Evolutionary conservation across 2,329 filamentous ascomycete genomes (phyloP), one percentile per base, ranked within the genome.

Genomic region (Aspergillus hiratsukae): DNA sequence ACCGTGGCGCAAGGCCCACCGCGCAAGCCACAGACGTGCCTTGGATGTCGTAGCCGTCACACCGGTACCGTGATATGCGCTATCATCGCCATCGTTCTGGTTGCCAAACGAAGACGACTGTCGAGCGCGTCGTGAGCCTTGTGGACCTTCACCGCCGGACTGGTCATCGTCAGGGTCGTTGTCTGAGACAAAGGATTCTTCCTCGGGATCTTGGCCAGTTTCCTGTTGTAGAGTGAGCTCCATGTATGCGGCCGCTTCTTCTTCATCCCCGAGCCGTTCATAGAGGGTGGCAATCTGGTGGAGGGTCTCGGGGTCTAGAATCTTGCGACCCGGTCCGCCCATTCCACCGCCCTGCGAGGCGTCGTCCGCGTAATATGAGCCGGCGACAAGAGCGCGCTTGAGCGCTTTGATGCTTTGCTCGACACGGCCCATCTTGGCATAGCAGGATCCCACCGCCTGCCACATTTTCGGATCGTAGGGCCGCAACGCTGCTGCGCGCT

Each of bases 391-490:
- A 0, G 94, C 94, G 40, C 94, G 88, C 71, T 99, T 99, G 65
- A 96, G 85, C 0, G 94, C 91, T 68, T 96, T 94, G 73, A 99
- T 97, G 29, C 91, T 93, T 65, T 97, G 92, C n/a, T 87, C 83
- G 51, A 90, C 81, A 54, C 92, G 86, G 52, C 87, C 88, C 82
- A 97, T 95, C 70, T 92, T 93, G 59, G 93, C 88, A 61, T 96
- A 87, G 70, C 93, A 97, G 35, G 89, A 89, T 9, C 90, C 94
- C 4, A 99, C 91, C 0, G 94, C 94, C 78, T 94, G 89, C 94
- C 94, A 99, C 90, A 99, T 96, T 74, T 97, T 97, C 0, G 92
- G 90, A 65, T 99, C 94, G 81, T 93, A 97, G 0, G 93, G 91
- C n/a, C 92, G 86, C 1, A 99, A 80, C 0, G 91, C 90, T 0